Percentiles rank a stretch among this genome's conserved stretches.
phyloP scores from a whole-genome alignment of 2,329 filamentous ascomycete genomes.

The Alternaria gansuensis region DNA sequence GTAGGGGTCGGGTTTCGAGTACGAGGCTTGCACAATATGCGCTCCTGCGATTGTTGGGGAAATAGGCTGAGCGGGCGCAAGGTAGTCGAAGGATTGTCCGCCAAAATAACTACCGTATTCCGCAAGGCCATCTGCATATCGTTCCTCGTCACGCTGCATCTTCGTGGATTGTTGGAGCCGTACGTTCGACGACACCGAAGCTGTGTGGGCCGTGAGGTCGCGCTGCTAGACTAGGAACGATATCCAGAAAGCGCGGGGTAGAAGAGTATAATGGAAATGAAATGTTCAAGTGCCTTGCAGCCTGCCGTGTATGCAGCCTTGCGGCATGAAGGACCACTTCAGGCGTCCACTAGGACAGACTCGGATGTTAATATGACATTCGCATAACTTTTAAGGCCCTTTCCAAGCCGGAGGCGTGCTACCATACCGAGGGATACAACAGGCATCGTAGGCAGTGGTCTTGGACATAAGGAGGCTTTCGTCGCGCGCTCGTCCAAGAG shows the following conservation, averaged over 20 bases:
- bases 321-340: background rate
- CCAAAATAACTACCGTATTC: slow-evolving; percentile 22
- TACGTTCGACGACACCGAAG: background rate
- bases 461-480: background rate
- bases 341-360: background rate
- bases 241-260: background rate
- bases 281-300: background rate
- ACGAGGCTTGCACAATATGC: background rate
- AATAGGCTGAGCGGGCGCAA: slow-evolving; percentile 13
- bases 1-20: slow-evolving; percentile 12
- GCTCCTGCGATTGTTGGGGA: slow-evolving; percentile 8
- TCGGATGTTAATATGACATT: background rate
- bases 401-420: background rate
- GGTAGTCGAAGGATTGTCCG: slow-evolving; percentile 19
- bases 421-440: background rate
- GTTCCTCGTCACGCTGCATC: slow-evolving; percentile 21
- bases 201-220: background rate
- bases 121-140: slow-evolving; percentile 20
- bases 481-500: background rate
- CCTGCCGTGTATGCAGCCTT: slow-evolving; percentile 2
- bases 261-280: background rate
- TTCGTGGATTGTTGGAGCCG: background rate
- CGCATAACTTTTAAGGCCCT: background rate
- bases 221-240: background rate
- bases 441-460: background rate